A percentile compares a stretch with the other conserved stretches of the same genome.
These are phyloP conservation scores for Penicillium subrubescens DNA, from an alignment of 495 filamentous ascomycete genomes.

Conservation along the genomic window DNA sequence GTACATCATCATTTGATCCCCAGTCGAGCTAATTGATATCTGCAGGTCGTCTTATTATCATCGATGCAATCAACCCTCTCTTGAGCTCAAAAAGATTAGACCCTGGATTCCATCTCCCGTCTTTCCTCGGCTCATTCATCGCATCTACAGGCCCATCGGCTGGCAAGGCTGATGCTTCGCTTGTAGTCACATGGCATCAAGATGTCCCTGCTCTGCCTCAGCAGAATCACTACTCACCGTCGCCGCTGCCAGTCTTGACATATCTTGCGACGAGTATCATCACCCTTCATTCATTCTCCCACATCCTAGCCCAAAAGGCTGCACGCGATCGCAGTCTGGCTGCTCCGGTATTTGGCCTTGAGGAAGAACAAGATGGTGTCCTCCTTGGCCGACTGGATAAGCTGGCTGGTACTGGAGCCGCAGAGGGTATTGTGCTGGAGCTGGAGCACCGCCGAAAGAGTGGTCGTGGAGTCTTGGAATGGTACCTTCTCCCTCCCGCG, in stretches of 20 bases:
- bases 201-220: slow-evolving; percentile 55
- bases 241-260: slow-evolving; percentile 60
- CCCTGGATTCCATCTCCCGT: slow-evolving; percentile 36
- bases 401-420: slow-evolving; percentile 46
- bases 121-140: slow-evolving; percentile 43
- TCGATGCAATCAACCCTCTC: slow-evolving; percentile 49
- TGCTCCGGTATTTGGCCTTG: slow-evolving; percentile 75
- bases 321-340: slow-evolving; percentile 69
- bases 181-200: slow-evolving; percentile 49
- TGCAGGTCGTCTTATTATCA: slow-evolving; percentile 47
- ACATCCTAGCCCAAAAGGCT: slow-evolving; percentile 65
- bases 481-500: slow-evolving; percentile 66
- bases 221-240: slow-evolving; percentile 63
- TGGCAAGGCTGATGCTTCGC: slow-evolving; percentile 39
- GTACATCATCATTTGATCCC: background rate
- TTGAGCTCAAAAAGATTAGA: slow-evolving; percentile 33
- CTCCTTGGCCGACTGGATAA: slow-evolving; percentile 56
- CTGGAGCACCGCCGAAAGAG: slow-evolving; percentile 83
- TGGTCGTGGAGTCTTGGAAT: slow-evolving; percentile 75
- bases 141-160: slow-evolving; percentile 24
- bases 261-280: slow-evolving; percentile 72
- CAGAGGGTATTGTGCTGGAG: slow-evolving; percentile 70
- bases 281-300: slow-evolving; percentile 63
- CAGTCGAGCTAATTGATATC: background rate
- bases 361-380: slow-evolving; percentile 73